These are phyloP conservation scores for Phialemoniopsis sp. DNA, from an alignment of 2,329 filamentous ascomycete species.

Conservation along the genomic window DNA sequence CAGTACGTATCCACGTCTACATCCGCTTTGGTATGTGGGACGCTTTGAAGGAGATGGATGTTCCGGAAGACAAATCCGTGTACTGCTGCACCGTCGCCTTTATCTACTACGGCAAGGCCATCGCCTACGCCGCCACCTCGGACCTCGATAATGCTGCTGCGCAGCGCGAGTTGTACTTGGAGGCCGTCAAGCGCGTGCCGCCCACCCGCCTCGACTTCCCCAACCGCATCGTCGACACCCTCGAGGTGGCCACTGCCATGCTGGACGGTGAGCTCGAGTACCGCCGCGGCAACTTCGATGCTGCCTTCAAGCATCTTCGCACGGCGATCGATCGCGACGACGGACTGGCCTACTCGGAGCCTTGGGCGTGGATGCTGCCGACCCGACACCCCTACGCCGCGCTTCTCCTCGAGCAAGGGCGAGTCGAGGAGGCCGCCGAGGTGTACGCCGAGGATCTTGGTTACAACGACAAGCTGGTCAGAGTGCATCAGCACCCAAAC, in stretches of 20 bases:
- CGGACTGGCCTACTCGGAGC: constrained; percentile 49
- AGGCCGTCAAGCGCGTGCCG: constrained; percentile 24
- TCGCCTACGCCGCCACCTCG: constrained; percentile 45
- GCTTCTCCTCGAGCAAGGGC: constrained; percentile 48
- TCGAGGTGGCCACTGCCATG: constrained; percentile 39
- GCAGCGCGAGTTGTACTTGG: too few relatives aligned
- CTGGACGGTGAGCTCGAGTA: constrained; percentile 57
- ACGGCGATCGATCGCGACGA: constrained; percentile 46
- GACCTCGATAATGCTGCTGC: constrained; percentile 32
- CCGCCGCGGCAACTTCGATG: constrained; percentile 42
- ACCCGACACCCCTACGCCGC: constrained; percentile 52
- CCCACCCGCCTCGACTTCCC: constrained; percentile 10
- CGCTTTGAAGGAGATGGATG: constrained; percentile 38
- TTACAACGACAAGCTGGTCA: constrained; percentile 38
- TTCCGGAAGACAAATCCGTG: constrained; percentile 40
- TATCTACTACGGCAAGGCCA: constrained; percentile 47
- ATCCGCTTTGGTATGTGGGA: constrained; percentile 54
- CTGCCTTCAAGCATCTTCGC: constrained; percentile 44
- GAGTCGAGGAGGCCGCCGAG: constrained; percentile 33
- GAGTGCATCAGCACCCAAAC: constrained; percentile 50
- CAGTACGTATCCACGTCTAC: constrained; percentile 47
- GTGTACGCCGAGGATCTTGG: constrained; percentile 43
- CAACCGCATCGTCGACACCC: constrained; percentile 12
- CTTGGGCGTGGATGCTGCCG: constrained; percentile 59
- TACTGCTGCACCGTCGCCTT: constrained; percentile 53